Evolutionary conservation across 2,329 filamentous ascomycete genomes (phyloP).

Genomic region (Ophiocordyceps sinensis): DNA sequence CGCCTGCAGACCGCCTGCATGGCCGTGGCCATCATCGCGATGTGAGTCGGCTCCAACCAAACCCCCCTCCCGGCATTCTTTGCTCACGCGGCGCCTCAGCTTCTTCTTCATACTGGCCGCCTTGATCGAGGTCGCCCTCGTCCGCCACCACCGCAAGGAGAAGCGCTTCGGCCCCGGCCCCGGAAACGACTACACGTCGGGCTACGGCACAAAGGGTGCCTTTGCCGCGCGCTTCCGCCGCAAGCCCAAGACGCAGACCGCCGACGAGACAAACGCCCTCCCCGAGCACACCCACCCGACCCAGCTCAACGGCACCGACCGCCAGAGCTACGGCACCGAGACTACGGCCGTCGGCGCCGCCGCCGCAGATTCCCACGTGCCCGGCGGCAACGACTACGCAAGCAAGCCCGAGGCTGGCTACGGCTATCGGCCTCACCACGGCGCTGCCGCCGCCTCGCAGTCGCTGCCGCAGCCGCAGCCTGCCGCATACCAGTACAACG

Average conservation of each 20-base stretch:
- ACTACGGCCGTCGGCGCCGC: conserved; percentile 15
- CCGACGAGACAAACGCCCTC: conserved; percentile 17
- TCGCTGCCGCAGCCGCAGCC: conserved; percentile 4
- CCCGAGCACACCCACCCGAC: conserved; percentile 25
- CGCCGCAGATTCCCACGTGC: conserved; percentile 6
- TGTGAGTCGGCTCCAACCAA: no score
- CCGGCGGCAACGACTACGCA: conserved; percentile 9
- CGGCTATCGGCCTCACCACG: background rate
- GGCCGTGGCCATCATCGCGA: conserved; percentile 62
- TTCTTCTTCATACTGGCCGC: conserved; percentile 65
- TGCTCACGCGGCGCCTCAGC: conserved; percentile 19
- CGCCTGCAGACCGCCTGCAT: conserved; percentile 63
- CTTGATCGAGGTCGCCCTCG: conserved; percentile 51
- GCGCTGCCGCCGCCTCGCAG: background rate
- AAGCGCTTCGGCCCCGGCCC: conserved; percentile 48
- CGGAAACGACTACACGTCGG: conserved; percentile 44
- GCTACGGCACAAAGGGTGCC: conserved; percentile 20
- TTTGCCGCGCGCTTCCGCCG: conserved; percentile 21
- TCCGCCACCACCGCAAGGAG: conserved; percentile 58
- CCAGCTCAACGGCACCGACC: conserved; percentile 20
- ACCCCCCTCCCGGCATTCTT: no score
- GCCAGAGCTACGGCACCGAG: conserved; percentile 27
- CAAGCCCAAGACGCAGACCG: conserved; percentile 6
- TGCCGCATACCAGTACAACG: conserved; percentile 19
- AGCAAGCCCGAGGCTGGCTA: conserved; percentile 14